Conservation (phyloP, 208 protist species). For the Trypanosoma vivax region DNA sequence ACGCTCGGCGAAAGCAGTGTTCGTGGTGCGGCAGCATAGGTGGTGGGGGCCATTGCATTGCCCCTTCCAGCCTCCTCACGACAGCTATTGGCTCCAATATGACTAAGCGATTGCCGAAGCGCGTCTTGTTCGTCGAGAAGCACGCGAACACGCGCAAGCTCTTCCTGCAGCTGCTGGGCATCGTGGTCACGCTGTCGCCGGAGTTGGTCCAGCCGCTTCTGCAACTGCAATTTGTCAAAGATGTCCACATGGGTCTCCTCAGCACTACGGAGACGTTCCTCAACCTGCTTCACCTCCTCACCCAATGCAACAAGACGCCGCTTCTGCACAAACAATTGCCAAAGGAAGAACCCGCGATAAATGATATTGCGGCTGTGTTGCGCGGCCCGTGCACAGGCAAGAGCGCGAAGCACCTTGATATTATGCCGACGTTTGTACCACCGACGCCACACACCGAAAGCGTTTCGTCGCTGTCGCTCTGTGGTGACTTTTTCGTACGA, state of each 20-base stretch:
- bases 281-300: constrained; percentile 30
- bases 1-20: constrained; percentile 37
- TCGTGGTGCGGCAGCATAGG: constrained; percentile 22
- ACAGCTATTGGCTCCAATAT: neutral
- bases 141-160: constrained; percentile 11
- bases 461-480: constrained; percentile 13
- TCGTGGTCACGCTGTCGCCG: constrained; percentile 37
- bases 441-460: constrained; percentile 37
- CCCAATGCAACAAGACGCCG: constrained; percentile 17
- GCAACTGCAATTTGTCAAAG: constrained; percentile 80
- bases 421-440: constrained; percentile 28
- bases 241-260: constrained; percentile 64
- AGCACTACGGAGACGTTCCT: constrained; percentile 30
- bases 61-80: constrained; percentile 1
- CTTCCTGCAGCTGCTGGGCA: constrained; percentile 25
- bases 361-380: constrained; percentile 29
- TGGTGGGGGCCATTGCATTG: neutral
- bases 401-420: constrained; percentile 22
- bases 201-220: constrained; percentile 65
- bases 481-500: constrained; percentile 12
- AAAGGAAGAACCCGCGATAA: constrained; percentile 34
- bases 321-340: constrained; percentile 36
- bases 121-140: constrained; percentile 3
- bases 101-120: constrained; percentile 1
- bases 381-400: constrained; percentile 34